Evolutionary conservation across 345 rosid genomes (phyloP), one percentile per base, ranked within the genome.

Genomic region (Schrenkiella parvula): DNA sequence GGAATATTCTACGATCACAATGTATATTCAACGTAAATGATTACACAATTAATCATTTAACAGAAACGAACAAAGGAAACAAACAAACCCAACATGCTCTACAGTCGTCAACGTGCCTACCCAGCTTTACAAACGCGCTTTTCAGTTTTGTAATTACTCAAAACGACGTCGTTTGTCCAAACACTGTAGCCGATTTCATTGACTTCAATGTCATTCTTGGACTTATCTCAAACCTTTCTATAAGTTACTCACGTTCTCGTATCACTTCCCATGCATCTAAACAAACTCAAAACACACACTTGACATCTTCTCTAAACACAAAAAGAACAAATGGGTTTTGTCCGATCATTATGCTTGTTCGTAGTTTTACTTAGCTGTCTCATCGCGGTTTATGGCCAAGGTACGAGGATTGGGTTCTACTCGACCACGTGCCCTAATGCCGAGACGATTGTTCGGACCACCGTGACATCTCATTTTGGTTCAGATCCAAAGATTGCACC

Each of bases 391-490:
- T 1, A 23, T 12, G 74, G 74, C 0, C 74, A 70, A 35, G 81
- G 77, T 10, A 78, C 80, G 8, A 74, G 79, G 31, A 19, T 76
- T 0, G 86, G 88, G 55, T 84, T 84, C 80, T 84, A 82, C 66
- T 54, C 79, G 2, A 17, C 47, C 2, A 65, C 81, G 3, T 84
- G 86, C 14, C 81, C 83, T 3, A 63, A 48, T 4, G 86, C 78
- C 3, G 84, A 82, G 64, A 37, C 81, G 6, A 74, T 84, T 4
- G 62, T 82, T 5, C 59, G 72, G 13, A 56, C 55, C 14, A 54
- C 81, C 0, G 80, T 81, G 23, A 31, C 64, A 41, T 35, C 80
- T 12, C 81, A 76, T 52, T 79, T 79, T 6, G 14, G 21, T 14
- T 46, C 60, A 3, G 38, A 84, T 23, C 72, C 80, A 13, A 17